Base-by-base conservation (phyloP, 306 rosid species). In the Casuarina glauca region DNA sequence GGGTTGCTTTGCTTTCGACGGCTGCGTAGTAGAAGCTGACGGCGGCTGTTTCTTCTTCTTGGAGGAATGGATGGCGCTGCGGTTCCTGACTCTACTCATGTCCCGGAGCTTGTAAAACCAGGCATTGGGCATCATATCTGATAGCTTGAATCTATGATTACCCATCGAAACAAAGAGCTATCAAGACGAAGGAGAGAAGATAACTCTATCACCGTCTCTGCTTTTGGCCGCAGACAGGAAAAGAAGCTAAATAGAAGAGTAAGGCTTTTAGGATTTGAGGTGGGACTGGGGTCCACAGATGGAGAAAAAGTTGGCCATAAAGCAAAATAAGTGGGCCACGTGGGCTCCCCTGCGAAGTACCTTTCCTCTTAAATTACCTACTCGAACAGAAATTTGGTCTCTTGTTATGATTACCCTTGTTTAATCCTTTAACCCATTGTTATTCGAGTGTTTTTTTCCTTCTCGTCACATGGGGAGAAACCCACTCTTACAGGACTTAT, bases 41-140 rank as follows among this genome's bases (percentile, higher is more conserved):
- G 82, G 72, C 62, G 80, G 73, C n/a, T 86, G 84, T 4, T 79
- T 86, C 57, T 82, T 88, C 87, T 87, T 88, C 70, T 76, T 81
- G 12, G 82, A 74, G 41, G 73, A 80, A 38, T 78, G 36, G 35
- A 10, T 3, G n/a, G 6, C 32, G 3, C 36, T 74, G 19, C 82
- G 86, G 53, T 74, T 92, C 79, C 79, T 87, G 82, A 80, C 52
- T 79, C 72, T 87, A 70, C 87, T 83, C 87, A 92, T 88, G 74
- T 91, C 93, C 53, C 63, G 87, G 35, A 92, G 96, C 83, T 92
- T 95, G 93, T 87, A 85, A 72, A 95, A 93, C 98, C 98, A 95
- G 70, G 93, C 87, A 84, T 89, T 89, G 9, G 98, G 96, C 60
- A 95, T 87, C 93, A 95, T 95, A 77, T 91, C 96, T 15, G 97